Evolutionary conservation across 164 flowering plant species (phyloP).

Genomic region (Tetrastigma voinierianum): DNA sequence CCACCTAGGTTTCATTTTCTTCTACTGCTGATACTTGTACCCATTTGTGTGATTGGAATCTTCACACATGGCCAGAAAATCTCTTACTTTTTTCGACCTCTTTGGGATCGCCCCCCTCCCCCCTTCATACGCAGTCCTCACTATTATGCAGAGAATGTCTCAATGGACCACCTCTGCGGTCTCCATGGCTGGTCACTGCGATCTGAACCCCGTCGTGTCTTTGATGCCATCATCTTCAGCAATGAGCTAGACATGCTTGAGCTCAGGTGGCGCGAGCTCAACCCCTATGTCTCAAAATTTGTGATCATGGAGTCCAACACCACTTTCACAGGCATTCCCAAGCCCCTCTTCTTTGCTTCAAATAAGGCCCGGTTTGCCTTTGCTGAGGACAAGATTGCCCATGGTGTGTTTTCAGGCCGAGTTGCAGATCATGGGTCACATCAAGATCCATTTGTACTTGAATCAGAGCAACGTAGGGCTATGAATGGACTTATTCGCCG

Average conservation of each 20-base stretch:
- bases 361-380: slow-evolving; percentile 35
- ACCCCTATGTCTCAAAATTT: slow-evolving; percentile 41
- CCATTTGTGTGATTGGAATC: slow-evolving; percentile 25
- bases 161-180: slow-evolving; percentile 43
- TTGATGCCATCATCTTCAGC: slow-evolving; percentile 56
- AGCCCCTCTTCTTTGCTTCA: slow-evolving; percentile 43
- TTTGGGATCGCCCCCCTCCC: slow-evolving; percentile 57
- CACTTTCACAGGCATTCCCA: slow-evolving; percentile 64
- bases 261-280: slow-evolving; percentile 52
- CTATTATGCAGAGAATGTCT: slow-evolving; percentile 54
- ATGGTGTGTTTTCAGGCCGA: slow-evolving; percentile 36
- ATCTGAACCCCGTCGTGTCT: slow-evolving; percentile 43
- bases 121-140: slow-evolving; percentile 45
- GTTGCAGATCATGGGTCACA: slow-evolving; percentile 13
- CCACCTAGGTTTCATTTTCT: slow-evolving; percentile 23
- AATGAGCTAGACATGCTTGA: slow-evolving; percentile 59
- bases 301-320: slow-evolving; percentile 52
- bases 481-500: slow-evolving; percentile 40
- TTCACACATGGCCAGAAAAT: slow-evolving; percentile 33
- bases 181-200: slow-evolving; percentile 61
- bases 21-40: slow-evolving; percentile 24
- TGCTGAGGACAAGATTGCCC: slow-evolving; percentile 36
- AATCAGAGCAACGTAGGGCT: slow-evolving; percentile 35
- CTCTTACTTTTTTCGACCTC: slow-evolving; percentile 49
- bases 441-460: slow-evolving; percentile 43